Percentiles rank a stretch among this genome's conserved stretches.
Evolutionary conservation across 495 filamentous ascomycete genomes (phyloP).

Genomic region (Entonaema liquescens): DNA sequence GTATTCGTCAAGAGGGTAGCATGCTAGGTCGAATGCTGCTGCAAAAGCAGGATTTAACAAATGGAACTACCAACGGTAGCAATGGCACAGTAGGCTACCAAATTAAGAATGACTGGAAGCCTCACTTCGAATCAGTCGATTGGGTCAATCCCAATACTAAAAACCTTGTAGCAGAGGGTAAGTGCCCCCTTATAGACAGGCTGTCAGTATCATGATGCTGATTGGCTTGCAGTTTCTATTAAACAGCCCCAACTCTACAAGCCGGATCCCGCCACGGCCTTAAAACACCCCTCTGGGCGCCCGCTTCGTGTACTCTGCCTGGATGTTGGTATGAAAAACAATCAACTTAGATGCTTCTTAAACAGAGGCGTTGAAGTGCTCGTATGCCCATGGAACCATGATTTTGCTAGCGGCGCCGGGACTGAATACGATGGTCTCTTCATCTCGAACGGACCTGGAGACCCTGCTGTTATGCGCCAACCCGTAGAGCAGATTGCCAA

Average conservation of each 20-base stretch:
- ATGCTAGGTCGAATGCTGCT: slow-evolving; percentile 93
- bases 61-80: slow-evolving; percentile 55
- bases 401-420: slow-evolving; percentile 77
- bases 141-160: slow-evolving; percentile 92
- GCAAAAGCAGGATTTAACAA: slow-evolving; percentile 64
- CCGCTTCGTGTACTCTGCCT: slow-evolving; percentile 86
- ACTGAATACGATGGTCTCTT: slow-evolving; percentile 95
- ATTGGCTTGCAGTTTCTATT: slow-evolving; percentile 76
- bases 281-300: slow-evolving; percentile 87
- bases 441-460: slow-evolving; percentile 96
- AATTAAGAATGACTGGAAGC: slow-evolving; percentile 64
- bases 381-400: slow-evolving; percentile 94
- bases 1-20: slow-evolving; percentile 90
- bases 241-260: slow-evolving; percentile 81
- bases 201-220: slow-evolving; percentile 29
- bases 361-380: slow-evolving; percentile 91
- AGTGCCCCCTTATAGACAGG: slow-evolving; percentile 51
- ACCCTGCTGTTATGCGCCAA: slow-evolving; percentile 80
- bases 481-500: slow-evolving; percentile 79
- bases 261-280: slow-evolving; percentile 67
- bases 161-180: slow-evolving; percentile 94
- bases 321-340: slow-evolving; percentile 97
- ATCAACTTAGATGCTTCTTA: slow-evolving; percentile 92
- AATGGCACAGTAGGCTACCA: slow-evolving; percentile 39
- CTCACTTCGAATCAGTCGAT: slow-evolving; percentile 74